A percentile compares a stretch with the other conserved stretches of the same genome.
Conservation (phyloP, 116 monocot genomes). For the Trichopus zeylanicus region DNA sequence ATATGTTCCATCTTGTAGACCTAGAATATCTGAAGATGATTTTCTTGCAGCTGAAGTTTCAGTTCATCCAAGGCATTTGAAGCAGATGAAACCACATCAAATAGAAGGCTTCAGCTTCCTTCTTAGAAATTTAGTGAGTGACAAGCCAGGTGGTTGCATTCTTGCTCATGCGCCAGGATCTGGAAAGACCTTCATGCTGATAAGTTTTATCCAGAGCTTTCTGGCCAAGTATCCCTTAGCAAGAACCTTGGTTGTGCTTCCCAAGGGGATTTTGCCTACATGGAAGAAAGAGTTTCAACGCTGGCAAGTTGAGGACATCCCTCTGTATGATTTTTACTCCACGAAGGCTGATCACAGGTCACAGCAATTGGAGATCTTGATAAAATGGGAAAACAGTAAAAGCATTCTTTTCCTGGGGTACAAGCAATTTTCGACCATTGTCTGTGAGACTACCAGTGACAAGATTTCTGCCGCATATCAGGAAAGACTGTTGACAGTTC, state of each 20-base stretch:
- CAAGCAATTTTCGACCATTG: slow-evolving; percentile 73
- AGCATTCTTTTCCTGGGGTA: slow-evolving; percentile 82
- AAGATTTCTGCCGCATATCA: slow-evolving; percentile 42
- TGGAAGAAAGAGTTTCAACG: slow-evolving; percentile 72
- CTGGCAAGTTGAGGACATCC: slow-evolving; percentile 88
- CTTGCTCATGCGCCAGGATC: slow-evolving; percentile 92
- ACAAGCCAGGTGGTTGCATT: slow-evolving; percentile 89
- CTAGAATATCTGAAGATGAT: slow-evolving; percentile 25
- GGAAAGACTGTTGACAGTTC: slow-evolving; percentile 64
- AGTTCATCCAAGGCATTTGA: slow-evolving; percentile 74
- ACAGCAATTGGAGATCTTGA: slow-evolving; percentile 66
- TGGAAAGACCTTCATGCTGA: slow-evolving; percentile 96
- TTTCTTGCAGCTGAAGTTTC: slow-evolving; percentile 41
- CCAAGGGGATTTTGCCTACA: slow-evolving; percentile 73
- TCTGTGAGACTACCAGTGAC: slow-evolving; percentile 28
- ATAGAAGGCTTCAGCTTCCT: slow-evolving; percentile 83
- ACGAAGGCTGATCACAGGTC: slow-evolving; percentile 55
- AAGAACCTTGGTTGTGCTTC: slow-evolving; percentile 73
- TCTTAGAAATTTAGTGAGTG: slow-evolving; percentile 62
- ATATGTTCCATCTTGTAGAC: slow-evolving; percentile 4
- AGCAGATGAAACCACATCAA: slow-evolving; percentile 79
- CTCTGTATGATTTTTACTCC: slow-evolving; percentile 78
- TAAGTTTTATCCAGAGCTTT: slow-evolving; percentile 96
- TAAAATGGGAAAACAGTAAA: slow-evolving; percentile 52
- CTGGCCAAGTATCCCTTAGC: slow-evolving; percentile 55